Conservation (phyloP, 352 stramenopile genomes). For the Phytophthora megakarya region DNA sequence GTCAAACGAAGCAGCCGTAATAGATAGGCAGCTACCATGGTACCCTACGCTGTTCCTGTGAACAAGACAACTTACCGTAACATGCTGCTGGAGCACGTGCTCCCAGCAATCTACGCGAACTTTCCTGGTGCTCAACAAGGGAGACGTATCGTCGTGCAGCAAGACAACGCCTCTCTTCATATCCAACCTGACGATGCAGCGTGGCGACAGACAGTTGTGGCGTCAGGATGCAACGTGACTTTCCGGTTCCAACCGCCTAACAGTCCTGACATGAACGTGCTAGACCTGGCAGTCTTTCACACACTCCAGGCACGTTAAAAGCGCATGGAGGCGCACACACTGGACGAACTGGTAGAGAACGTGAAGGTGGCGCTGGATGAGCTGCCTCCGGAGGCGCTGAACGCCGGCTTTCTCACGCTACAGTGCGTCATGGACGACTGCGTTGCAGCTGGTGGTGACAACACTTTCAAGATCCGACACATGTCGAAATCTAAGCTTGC, state of each 20-base stretch:
- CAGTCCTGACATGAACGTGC: too few species aligned
- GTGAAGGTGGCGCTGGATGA: too few species aligned
- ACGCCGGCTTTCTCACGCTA: neutral
- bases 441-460: neutral
- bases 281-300: too few species aligned
- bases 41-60: slow-evolving; percentile 7
- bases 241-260: too few species aligned
- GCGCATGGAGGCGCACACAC: too few species aligned
- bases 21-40: neutral
- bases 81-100: slow-evolving; percentile 8
- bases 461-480: neutral
- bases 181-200: too few species aligned
- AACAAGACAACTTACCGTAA: slow-evolving; percentile 8
- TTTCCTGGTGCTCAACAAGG: slow-evolving; percentile 1
- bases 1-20: slow-evolving; percentile 4
- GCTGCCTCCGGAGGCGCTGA: too few species aligned
- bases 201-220: too few species aligned
- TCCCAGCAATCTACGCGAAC: slow-evolving; percentile 4
- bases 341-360: too few species aligned
- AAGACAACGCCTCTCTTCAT: too few species aligned
- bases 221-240: too few species aligned
- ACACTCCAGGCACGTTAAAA: too few species aligned
- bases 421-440: neutral
- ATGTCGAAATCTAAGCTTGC: slow-evolving; percentile 2
- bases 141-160: neutral